A percentile compares a stretch with the other conserved stretches of the same genome.
phyloP scores from a whole-genome alignment of 139 green algal genomes.

The Asterochloris sp. region DNA sequence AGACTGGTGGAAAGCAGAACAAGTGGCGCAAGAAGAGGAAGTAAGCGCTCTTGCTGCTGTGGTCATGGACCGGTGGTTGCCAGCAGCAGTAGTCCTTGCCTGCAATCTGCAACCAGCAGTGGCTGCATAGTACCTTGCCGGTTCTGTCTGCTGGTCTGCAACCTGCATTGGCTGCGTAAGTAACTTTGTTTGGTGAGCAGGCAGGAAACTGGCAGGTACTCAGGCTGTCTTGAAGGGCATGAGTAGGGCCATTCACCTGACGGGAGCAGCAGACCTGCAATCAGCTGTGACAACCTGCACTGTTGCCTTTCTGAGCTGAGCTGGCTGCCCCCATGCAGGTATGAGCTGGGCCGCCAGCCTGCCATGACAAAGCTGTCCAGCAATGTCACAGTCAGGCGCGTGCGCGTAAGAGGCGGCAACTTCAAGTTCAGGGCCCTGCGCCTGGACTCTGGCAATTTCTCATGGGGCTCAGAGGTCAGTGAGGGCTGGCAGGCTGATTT shows the following conservation, averaged over 20 bases:
- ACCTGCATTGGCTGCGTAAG: background rate
- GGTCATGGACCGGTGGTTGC: background rate
- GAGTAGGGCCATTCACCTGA: no score
- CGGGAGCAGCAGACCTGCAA: no score
- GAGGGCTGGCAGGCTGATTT: no score
- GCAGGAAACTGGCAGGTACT: no score
- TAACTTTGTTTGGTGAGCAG: background rate
- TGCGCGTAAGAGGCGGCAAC: constrained; percentile 95
- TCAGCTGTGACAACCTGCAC: no score
- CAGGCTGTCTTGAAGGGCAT: no score
- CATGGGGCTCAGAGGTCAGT: constrained; percentile 80
- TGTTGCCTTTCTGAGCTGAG: background rate
- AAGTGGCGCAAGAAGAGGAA: constrained; percentile 98
- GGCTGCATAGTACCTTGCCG: background rate
- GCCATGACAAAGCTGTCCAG: constrained; percentile 95
- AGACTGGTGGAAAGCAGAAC: constrained; percentile 95
- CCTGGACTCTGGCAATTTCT: constrained; percentile 96
- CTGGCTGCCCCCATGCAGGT: constrained; percentile 57
- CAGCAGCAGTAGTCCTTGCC: no score
- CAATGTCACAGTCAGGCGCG: constrained; percentile 82
- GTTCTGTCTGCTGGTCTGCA: background rate
- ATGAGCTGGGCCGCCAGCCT: constrained; percentile 94
- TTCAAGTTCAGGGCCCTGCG: constrained; percentile 97
- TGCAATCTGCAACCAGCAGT: no score
- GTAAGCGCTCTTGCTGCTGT: constrained; percentile 53